Conservation (phyloP, 148 eudicot genomes). For the Diospyros kaki region DNA sequence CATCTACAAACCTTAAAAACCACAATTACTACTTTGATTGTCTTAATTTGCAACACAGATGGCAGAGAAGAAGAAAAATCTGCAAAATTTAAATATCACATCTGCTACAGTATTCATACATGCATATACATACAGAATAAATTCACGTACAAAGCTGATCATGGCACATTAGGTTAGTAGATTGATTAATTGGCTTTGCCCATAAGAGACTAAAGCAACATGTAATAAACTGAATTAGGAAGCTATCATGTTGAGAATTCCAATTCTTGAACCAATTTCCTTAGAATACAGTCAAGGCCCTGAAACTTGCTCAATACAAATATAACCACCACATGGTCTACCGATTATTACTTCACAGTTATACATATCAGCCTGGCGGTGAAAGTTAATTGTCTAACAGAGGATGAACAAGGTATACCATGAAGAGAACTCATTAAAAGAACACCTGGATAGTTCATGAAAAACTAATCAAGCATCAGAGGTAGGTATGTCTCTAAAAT, state of each 20-base stretch:
- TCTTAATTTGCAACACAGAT: too few relatives aligned
- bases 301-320: not conserved
- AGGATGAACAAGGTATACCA: not conserved
- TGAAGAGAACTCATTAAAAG: conserved; percentile 1
- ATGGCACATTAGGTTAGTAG: not conserved
- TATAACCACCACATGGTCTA: not conserved
- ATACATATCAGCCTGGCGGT: not conserved
- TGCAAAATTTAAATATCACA: not conserved
- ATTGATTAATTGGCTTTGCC: not conserved
- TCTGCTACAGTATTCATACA: not conserved
- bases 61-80: too few relatives aligned
- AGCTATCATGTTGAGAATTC: not conserved
- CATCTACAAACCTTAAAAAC: not conserved
- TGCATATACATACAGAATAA: not conserved
- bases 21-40: not conserved
- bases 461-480: not conserved
- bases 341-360: not conserved
- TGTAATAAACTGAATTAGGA: not conserved
- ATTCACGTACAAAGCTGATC: not conserved
- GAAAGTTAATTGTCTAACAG: not conserved
- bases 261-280: not conserved
- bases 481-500: not conserved
- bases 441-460: not conserved
- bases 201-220: not conserved
- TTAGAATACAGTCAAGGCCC: not conserved